These are phyloP conservation scores for Hypholoma sublateritium DNA, from an alignment of 768 basidiomycete genomes.

Conservation along the genomic window DNA sequence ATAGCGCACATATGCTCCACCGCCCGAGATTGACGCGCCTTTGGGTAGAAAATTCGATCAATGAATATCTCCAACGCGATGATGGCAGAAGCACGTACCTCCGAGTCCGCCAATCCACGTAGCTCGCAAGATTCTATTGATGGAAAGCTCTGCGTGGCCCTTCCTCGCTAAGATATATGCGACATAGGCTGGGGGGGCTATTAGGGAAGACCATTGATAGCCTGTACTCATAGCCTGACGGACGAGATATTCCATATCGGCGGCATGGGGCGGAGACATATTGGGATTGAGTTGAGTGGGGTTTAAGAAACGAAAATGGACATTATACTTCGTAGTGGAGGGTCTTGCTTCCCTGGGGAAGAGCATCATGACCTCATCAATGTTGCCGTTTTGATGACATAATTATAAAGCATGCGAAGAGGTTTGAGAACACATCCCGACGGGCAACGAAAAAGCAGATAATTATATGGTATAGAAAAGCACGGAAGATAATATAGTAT, in stretches of 20 bases:
- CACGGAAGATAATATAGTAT: conserved; percentile 11
- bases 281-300: neutral
- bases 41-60: neutral
- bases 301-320: too few relatives aligned
- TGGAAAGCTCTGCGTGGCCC: conserved; percentile 51
- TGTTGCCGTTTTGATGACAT: too few relatives aligned
- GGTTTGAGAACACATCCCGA: too few relatives aligned
- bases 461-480: conserved; percentile 7
- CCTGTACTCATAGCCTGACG: conserved; percentile 64
- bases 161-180: conserved; percentile 52
- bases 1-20: conserved; percentile 61
- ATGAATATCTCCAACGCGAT: neutral
- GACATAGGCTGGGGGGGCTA: conserved; percentile 62
- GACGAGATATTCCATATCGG: conserved; percentile 66
- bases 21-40: conserved; percentile 56
- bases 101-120: conserved; percentile 70
- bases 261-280: conserved; percentile 36
- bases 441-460: too few relatives aligned
- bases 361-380: neutral
- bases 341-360: too few relatives aligned
- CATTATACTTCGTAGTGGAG: neutral
- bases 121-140: conserved; percentile 66
- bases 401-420: neutral
- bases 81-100: conserved; percentile 37
- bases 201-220: conserved; percentile 64